Evolutionary conservation across 2,329 filamentous ascomycete species (phyloP), one percentile per base, ranked within the genome.

Genomic region (Verticillium albo-atrum): DNA sequence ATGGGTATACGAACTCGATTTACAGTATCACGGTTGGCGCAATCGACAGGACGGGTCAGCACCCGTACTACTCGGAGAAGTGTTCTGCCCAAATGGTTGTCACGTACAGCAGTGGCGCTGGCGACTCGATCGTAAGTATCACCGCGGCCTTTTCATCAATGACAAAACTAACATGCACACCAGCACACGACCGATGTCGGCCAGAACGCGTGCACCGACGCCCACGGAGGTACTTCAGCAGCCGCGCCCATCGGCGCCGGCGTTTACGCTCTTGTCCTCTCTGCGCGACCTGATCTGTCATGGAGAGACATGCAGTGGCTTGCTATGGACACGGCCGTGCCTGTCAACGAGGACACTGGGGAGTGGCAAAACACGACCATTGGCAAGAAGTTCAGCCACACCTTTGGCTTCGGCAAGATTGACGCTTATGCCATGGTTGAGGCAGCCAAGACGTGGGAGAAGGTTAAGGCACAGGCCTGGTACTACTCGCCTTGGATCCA

Each of bases 1-100:
- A 99, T 71, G 95, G 95, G 42, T 99, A 99, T 76, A 99, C 95
- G 61, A 99, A 99, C 79, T 97, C 93, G 71, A 99, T 99, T 68
- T 99, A 98, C 81, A 97, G 92, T 72, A 95, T 99, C 67, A 97
- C 93, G 0, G 92, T 99, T 20, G 95, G 95, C 37, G 94, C 94
- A 34, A 89, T 99, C 63, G 93, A 97, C 72, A 84, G 91, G 61
- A 87, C 89, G 65, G 93, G 94, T 42, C 75, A 84, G n/a, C 94
- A 98, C 70, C 93, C 95, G 0, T 95, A 94, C 73, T 99, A 99
- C 74, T 97, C 94, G 0, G 95, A 99, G 74, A 89, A 91, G 63
- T 99, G 95, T 77, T 97, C 94, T 3, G 95, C 95, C 25, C 91
- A 97, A 72, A 80, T 99, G 54, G 93, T 97, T 3, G 95, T 99